Evolutionary conservation across 2,329 filamentous ascomycete genomes (phyloP), one percentile per base, ranked within the genome.

Genomic region (Emergomyces africanus): DNA sequence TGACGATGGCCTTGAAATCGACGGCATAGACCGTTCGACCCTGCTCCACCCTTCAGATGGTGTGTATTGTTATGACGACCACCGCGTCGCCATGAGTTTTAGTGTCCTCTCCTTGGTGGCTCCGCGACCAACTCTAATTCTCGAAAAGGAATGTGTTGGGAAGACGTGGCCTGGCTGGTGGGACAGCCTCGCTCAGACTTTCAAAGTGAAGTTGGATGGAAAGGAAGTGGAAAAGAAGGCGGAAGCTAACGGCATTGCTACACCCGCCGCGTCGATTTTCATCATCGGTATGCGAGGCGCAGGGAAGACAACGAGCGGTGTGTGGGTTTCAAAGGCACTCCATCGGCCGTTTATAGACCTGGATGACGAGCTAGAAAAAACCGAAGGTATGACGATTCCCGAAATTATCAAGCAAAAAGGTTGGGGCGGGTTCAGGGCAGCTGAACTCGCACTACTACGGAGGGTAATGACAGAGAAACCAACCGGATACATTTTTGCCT

Each of bases 151-250:
- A 68, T 99, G 94, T 70, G 89, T 90, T 2, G 91, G 88, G 46
- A 99, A 99, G 79, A 99, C 94, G 2, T 99, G 94, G 94, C 94
- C 94, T 0, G 94, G 92, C 10, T 99, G 94, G 90, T 99, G 94
- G 94, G 94, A 99, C 72, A 84, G 86, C 20, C 75, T 97, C 59
- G 85, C 86, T 25, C 84, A 88, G 65, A 82, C 83, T 15, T 99
- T 96, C 77, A 80, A 84, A 39, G 88, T 88, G 33, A 75, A 80
- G 33, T 77, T 97, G n/a, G 82, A 86, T 61, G 94, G 94, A 14
- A 82, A 86, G 41, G 90, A 95, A 65, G 64, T 67, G 35, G 70
- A 70, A 44, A 72, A 66, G 35, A 75, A 71, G 60, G 69, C 68
- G 5, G 70, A 72, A 53, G 62, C 65, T 30, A 64, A 75, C 51